phyloP scores from a whole-genome alignment of 2,329 filamentous ascomycete species.

The Lachnellula arida region DNA sequence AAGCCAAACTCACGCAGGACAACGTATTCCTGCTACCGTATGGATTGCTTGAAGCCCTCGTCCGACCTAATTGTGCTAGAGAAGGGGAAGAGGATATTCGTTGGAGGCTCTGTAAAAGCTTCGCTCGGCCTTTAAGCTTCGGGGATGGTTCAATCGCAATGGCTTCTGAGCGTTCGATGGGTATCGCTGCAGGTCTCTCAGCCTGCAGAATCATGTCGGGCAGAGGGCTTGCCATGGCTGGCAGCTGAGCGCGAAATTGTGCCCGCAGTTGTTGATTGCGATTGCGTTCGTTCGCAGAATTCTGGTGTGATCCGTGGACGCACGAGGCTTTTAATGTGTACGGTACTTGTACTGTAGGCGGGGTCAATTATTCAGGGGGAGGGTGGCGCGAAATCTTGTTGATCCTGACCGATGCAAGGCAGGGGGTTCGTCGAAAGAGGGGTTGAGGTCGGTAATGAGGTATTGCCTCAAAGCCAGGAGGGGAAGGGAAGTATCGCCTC shows the following conservation, averaged over 20 bases:
- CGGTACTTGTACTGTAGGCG: neutral
- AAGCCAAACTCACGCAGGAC: slow-evolving; percentile 31
- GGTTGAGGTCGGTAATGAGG: no score
- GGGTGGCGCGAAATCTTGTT: no score
- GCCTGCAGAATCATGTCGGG: slow-evolving; percentile 21
- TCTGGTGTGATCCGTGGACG: neutral
- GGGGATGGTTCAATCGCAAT: slow-evolving; percentile 24
- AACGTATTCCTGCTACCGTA: slow-evolving; percentile 27
- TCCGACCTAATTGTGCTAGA: slow-evolving; percentile 27
- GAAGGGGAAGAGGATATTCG: slow-evolving; percentile 34
- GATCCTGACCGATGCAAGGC: no score
- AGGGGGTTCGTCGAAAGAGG: no score
- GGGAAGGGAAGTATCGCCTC: no score
- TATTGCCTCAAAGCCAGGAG: no score
- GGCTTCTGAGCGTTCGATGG: slow-evolving; percentile 25
- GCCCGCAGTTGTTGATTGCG: neutral
- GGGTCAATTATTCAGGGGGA: neutral
- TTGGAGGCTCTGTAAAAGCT: slow-evolving; percentile 29
- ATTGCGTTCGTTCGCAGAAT: neutral
- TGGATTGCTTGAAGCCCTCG: slow-evolving; percentile 28
- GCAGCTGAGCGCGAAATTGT: neutral
- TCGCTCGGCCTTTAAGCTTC: slow-evolving; percentile 30
- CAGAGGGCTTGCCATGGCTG: slow-evolving; percentile 20
- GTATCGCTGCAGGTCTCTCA: slow-evolving; percentile 7
- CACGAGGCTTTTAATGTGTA: neutral